Percentiles rank a stretch among this genome's conserved stretches.
These are phyloP conservation scores for Excoecaria agallocha DNA, from an alignment of 345 rosid species.

Conservation along the genomic window DNA sequence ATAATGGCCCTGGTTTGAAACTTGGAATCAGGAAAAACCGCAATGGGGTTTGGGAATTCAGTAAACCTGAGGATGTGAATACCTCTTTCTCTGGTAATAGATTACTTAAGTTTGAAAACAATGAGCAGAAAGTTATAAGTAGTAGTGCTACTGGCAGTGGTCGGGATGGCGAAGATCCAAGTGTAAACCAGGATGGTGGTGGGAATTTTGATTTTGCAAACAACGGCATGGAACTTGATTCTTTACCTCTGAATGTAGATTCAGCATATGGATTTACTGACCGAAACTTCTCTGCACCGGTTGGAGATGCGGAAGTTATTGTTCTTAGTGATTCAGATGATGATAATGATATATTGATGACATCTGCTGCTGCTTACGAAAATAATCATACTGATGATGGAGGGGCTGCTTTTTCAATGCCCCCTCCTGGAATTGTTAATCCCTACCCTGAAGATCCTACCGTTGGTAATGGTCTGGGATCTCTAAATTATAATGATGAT, in stretches of 20 bases:
- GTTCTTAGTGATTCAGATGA: constrained; percentile 93
- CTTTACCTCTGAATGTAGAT: constrained; percentile 63
- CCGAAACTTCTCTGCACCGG: constrained; percentile 45
- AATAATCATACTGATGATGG: constrained; percentile 45
- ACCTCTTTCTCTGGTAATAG: constrained; percentile 60
- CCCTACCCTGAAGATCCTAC: constrained; percentile 60
- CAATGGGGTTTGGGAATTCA: constrained; percentile 88
- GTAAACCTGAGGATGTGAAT: constrained; percentile 68
- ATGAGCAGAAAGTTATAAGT: constrained; percentile 58
- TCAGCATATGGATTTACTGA: constrained; percentile 50
- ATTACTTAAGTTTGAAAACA: constrained; percentile 48
- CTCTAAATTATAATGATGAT: constrained; percentile 52
- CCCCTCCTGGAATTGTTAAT: constrained; percentile 52
- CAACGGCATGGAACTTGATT: constrained; percentile 74
- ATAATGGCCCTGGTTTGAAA: constrained; percentile 57
- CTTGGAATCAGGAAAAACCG: constrained; percentile 83
- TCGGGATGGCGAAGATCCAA: constrained; percentile 86
- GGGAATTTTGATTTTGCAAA: constrained; percentile 56
- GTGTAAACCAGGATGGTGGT: constrained; percentile 88
- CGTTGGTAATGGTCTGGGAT: constrained; percentile 56
- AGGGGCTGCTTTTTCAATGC: constrained; percentile 56
- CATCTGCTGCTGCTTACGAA: constrained; percentile 49
- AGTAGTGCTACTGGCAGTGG: constrained; percentile 93
- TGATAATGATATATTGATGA: constrained; percentile 58
- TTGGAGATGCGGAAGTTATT: constrained; percentile 63